Evolutionary conservation across 1,284 basidiomycete genomes (phyloP).

Genomic region (Mycosarcoma mackinlayi): DNA sequence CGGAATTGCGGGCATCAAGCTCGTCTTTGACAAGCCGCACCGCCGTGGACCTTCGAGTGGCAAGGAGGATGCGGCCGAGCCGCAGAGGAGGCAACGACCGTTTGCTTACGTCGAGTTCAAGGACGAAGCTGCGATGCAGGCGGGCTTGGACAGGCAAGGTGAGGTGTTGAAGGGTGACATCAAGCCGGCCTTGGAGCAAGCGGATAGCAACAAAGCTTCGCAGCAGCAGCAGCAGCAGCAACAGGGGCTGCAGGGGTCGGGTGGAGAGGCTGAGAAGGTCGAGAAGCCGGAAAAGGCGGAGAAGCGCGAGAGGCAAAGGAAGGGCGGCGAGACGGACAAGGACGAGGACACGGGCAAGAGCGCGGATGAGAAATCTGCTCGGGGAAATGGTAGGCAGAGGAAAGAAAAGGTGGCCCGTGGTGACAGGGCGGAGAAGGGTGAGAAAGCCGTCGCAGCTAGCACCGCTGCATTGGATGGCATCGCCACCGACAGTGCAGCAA

Average conservation of each 20-base stretch:
- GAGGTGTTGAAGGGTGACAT: slow-evolving; percentile 36
- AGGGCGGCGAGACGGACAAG: slow-evolving; percentile 18
- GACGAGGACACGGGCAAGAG: slow-evolving; percentile 25
- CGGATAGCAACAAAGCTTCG: slow-evolving; percentile 43
- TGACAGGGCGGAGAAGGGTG: slow-evolving; percentile 3
- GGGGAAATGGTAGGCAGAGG: slow-evolving; percentile 1
- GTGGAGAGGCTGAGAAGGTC: background rate
- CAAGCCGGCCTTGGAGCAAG: slow-evolving; percentile 37
- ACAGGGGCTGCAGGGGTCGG: background rate
- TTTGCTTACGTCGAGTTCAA: slow-evolving; percentile 56
- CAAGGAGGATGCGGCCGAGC: slow-evolving; percentile 24
- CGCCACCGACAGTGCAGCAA: background rate
- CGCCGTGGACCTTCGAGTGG: slow-evolving; percentile 32
- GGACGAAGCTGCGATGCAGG: slow-evolving; percentile 42
- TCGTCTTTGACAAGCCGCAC: slow-evolving; percentile 51
- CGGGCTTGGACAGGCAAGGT: slow-evolving; percentile 38
- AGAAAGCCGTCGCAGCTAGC: slow-evolving; percentile 4
- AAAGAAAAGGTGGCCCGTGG: slow-evolving; percentile 13
- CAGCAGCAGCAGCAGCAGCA: slow-evolving; percentile 4
- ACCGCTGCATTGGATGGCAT: too few relatives aligned
- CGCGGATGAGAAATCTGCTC: slow-evolving; percentile 14
- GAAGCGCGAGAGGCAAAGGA: slow-evolving; percentile 3
- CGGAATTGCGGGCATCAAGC: slow-evolving; percentile 48
- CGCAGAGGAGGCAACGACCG: slow-evolving; percentile 42
- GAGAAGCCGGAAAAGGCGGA: slow-evolving; percentile 8